Evolutionary conservation across 169 alveolate genomes (phyloP), one percentile per base, ranked within the genome.

Genomic region (Eimeria maxima): DNA sequence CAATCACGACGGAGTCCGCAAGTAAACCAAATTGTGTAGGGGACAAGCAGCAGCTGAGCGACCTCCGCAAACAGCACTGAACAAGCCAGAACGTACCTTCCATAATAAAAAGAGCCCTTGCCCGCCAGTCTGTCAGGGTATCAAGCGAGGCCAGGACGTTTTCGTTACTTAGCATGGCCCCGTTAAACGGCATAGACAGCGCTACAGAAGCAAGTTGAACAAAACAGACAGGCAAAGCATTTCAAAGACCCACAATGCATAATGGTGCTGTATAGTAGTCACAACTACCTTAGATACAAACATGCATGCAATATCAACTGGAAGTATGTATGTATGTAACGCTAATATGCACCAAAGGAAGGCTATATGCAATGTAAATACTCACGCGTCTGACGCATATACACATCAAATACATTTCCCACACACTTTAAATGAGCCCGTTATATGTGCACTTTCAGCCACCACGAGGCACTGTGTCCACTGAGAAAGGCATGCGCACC

Each of bases 71-170:
- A n/a, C 10, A 29, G 44, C 13, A 69, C 33, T 11, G 29, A 42
- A n/a, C 33, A 65, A 65, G 84, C 33, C 16, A 29, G 42, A 47
- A 71, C 78, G 33, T 45, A 86, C 93, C 93, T 55, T 86, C 78
- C 55, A 63, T 22, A 57, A 86, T 57, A 8, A 80, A 55, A 29
- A 86, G 55, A 57, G 78, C 93, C 47, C 93, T 57, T n/a, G 67
- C 80, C 38, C 93, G 67, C 93, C 93, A 86, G 80, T 86, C 93
- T 42, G 93, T 86, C n/a, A 86, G 63, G 42, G 81, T 60, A 45
- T 63, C 93, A 4, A 86, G 80, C 47, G 93, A 86, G 33, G 93
- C 78, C 60, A 86, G 80, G 38, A 86, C 78, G 67, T 86, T 86
- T 42, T 86, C 93, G 67, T 86, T 86, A 8, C 45, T 86, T 45